A percentile compares a stretch with the other conserved stretches of the same genome.
These are phyloP conservation scores for Lachancea fermentati DNA, from an alignment of 805 yeast species.

Conservation along the genomic window DNA sequence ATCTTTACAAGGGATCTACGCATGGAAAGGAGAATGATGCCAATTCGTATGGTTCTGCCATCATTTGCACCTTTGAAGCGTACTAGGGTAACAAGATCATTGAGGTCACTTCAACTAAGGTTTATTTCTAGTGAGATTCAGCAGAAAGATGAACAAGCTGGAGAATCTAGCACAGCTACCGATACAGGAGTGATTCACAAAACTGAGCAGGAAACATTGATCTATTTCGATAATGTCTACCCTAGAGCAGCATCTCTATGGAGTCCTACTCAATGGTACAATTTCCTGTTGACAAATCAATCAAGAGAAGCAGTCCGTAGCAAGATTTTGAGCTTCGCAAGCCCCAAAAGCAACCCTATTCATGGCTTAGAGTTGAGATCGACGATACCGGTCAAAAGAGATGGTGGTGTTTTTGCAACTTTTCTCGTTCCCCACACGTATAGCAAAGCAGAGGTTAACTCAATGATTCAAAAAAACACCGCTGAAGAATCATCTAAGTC, in stretches of 20 bases:
- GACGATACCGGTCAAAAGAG: constrained; percentile 67
- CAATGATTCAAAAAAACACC: constrained; percentile 45
- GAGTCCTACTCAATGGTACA: constrained; percentile 43
- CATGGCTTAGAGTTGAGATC: constrained; percentile 46
- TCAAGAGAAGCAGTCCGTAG: constrained; percentile 37
- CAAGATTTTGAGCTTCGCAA: constrained; percentile 36
- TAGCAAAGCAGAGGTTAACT: constrained; percentile 48
- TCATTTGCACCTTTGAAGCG: too few species aligned
- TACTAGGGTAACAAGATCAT: background rate
- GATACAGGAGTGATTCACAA: constrained; percentile 54
- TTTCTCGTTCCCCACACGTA: constrained; percentile 52
- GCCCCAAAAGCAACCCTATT: constrained; percentile 34
- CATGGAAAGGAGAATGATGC: too few species aligned
- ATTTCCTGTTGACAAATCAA: constrained; percentile 33
- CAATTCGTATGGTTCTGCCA: too few species aligned
- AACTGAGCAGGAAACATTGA: constrained; percentile 42
- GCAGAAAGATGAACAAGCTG: constrained; percentile 42
- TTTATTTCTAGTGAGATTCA: constrained; percentile 37
- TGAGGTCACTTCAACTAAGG: constrained; percentile 14
- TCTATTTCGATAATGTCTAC: constrained; percentile 53
- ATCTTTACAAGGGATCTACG: too few species aligned
- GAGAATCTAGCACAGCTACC: constrained; percentile 49
- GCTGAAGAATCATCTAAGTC: constrained; percentile 35
- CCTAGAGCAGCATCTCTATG: constrained; percentile 42
- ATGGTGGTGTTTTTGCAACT: constrained; percentile 92